Evolutionary conservation across 2,329 filamentous ascomycete species (phyloP), one percentile per base, ranked within the genome.

Genomic region (Apiospora sp.): DNA sequence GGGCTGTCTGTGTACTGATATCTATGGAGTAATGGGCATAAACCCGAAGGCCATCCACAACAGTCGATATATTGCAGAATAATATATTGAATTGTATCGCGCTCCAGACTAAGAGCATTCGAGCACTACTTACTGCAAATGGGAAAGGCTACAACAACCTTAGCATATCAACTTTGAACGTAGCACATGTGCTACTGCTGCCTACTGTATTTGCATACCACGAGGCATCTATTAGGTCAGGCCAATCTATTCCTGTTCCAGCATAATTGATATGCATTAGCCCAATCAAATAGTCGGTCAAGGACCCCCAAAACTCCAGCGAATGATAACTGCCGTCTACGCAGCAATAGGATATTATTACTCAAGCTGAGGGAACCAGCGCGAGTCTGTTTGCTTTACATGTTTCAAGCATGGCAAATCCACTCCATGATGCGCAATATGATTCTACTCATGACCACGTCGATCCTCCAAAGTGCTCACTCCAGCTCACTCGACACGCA

Each of bases 231-330:
- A 24, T 64, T 34, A 41, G 34, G 34, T 41, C 58, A 41, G 34
- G 58, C 22, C 58, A 64, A 64, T 41, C 58, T 64, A 64, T 64
- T 64, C 58, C 58, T 41, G 34, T 64, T 64, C 34, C 58, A 64
- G 58, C 58, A 64, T 64, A 64, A 64, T 64, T 64, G 58, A 5
- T 37, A 10, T 64, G 58, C 58, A 41, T 64, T 64, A 64, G 58
- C 7, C 58, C 58, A 64, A 37, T 64, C 22, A 16, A 64, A 64
- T 61, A 61, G 58, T 64, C 58, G 58, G 58, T 64, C 58, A 64
- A 64, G 58, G 22, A 64, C 58, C 58, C 58, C 58, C 22, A 61
- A 61, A 61, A 22, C 22, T 37, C 12, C 54, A 37, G 54, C 54
- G 30, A 61, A 61, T 61, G 7, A 61, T 10, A 61, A 37, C 30